A percentile compares a stretch with the other conserved stretches of the same genome.
phyloP scores from a whole-genome alignment of 768 basidiomycete genomes.

The Mycena floridula region DNA sequence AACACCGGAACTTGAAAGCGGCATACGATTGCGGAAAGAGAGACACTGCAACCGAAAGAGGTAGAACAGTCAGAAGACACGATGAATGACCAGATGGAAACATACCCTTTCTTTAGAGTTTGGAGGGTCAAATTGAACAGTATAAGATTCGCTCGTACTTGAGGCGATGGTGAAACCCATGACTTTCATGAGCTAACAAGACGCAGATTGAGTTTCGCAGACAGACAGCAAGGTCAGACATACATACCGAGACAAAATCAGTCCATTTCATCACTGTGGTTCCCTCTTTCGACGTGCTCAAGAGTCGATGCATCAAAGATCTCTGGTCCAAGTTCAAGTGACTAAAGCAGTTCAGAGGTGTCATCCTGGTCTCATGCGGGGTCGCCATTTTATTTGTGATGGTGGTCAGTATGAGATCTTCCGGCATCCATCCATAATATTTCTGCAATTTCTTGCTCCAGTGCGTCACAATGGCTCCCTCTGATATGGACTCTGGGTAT shows the following conservation, averaged over 20 bases:
- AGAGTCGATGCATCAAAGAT: slow-evolving; percentile 58
- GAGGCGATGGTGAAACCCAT: slow-evolving; percentile 75
- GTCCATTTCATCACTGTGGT: slow-evolving; percentile 71
- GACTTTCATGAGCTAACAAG: slow-evolving; percentile 62
- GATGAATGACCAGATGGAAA: slow-evolving; percentile 1
- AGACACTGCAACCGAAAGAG: slow-evolving; percentile 42
- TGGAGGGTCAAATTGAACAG: slow-evolving; percentile 78
- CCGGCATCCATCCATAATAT: slow-evolving; percentile 62
- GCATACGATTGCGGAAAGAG: slow-evolving; percentile 70
- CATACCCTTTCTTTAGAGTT: slow-evolving; percentile 40
- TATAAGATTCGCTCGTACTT: slow-evolving; percentile 74
- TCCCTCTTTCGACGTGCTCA: slow-evolving; percentile 52
- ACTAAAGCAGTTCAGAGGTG: slow-evolving; percentile 47
- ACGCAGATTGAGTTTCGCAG: neutral
- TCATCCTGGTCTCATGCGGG: too few relatives aligned
- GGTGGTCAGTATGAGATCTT: too few relatives aligned
- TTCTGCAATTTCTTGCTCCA: slow-evolving; percentile 54
- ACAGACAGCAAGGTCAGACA: neutral
- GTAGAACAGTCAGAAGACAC: neutral
- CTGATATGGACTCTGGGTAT: slow-evolving; percentile 69
- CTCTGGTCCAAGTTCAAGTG: slow-evolving; percentile 54
- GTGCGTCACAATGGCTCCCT: slow-evolving; percentile 40
- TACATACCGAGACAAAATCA: slow-evolving; percentile 59
- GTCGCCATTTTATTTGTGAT: too few relatives aligned
- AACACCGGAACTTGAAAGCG: slow-evolving; percentile 14